phyloP scores from a whole-genome alignment of 2,329 filamentous ascomycete genomes.

The Lecanicillium sp. region DNA sequence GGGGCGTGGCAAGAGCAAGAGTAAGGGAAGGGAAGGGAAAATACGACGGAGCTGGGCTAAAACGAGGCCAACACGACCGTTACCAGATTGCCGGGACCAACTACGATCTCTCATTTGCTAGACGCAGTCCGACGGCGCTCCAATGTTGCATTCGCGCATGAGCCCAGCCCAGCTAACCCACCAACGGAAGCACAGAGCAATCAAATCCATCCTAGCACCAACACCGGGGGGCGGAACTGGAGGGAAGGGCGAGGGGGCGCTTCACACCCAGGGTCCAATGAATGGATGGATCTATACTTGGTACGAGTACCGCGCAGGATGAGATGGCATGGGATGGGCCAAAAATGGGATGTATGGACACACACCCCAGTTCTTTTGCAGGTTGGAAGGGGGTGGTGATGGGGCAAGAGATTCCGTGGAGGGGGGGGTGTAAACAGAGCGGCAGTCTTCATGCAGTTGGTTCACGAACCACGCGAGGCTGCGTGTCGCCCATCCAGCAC shows the following conservation, averaged over 20 bases:
- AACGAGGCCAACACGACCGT: constrained; percentile 7
- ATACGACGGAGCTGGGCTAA: constrained; percentile 7
- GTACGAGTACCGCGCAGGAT: no score
- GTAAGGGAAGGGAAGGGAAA: constrained; percentile 4
- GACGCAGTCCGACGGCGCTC: constrained; percentile 4
- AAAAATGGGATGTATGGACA: no score
- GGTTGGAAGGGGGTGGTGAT: no score
- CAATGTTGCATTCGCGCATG: constrained; percentile 8
- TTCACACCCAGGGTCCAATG: not conserved
- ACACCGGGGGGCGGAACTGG: not conserved
- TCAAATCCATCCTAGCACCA: not conserved
- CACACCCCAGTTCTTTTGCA: no score
- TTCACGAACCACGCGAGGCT: no score
- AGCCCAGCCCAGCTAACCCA: constrained; percentile 6
- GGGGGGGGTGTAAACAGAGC: no score
- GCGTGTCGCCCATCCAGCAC: no score
- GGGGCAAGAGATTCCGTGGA: no score
- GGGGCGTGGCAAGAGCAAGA: constrained; percentile 1
- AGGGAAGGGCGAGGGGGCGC: not conserved
- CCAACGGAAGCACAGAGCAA: not conserved
- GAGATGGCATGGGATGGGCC: no score
- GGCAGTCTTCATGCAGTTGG: no score
- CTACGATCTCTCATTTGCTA: constrained; percentile 8
- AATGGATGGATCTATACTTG: no score
- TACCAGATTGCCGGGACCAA: constrained; percentile 10